phyloP scores from a whole-genome alignment of 805 yeast species.

The Ogataea thermomethanolica region DNA sequence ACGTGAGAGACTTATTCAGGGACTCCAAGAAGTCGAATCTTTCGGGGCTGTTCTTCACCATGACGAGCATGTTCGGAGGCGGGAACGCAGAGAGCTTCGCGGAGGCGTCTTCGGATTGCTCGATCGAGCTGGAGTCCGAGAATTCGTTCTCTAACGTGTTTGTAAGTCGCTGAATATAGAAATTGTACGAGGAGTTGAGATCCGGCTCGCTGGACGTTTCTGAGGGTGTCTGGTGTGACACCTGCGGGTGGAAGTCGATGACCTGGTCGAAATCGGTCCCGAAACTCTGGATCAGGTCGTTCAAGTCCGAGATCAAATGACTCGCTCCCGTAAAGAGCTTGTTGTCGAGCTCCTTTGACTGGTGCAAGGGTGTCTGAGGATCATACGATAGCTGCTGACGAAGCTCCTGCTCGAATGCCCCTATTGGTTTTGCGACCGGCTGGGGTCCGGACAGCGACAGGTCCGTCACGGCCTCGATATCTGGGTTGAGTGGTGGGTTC shows the following conservation, averaged over 20 bases:
- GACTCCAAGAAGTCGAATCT: conserved; percentile 28
- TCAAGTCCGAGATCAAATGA: conserved; percentile 34
- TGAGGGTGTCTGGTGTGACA: background rate
- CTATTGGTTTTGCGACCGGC: background rate
- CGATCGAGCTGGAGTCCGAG: background rate
- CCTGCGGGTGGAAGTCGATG: background rate
- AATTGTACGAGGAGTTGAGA: conserved; percentile 8
- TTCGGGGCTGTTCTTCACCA: conserved; percentile 14
- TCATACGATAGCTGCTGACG: conserved; percentile 13
- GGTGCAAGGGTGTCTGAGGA: conserved; percentile 14
- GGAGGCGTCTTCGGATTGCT: background rate
- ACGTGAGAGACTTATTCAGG: conserved; percentile 28
- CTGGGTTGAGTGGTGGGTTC: conserved; percentile 16
- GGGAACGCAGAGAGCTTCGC: conserved; percentile 22
- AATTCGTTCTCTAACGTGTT: conserved; percentile 6
- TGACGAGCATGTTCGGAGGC: conserved; percentile 19
- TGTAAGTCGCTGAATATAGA: conserved; percentile 6
- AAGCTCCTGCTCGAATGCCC: conserved; percentile 12
- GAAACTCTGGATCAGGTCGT: conserved; percentile 32
- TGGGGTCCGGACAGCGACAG: background rate
- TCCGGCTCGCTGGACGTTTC: conserved; percentile 2
- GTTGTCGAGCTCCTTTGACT: conserved; percentile 27
- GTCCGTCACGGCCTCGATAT: background rate
- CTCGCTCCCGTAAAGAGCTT: conserved; percentile 35
- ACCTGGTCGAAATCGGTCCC: conserved; percentile 22